phyloP scores from a whole-genome alignment of 345 rosid genomes.

The Lepidium didymum region DNA sequence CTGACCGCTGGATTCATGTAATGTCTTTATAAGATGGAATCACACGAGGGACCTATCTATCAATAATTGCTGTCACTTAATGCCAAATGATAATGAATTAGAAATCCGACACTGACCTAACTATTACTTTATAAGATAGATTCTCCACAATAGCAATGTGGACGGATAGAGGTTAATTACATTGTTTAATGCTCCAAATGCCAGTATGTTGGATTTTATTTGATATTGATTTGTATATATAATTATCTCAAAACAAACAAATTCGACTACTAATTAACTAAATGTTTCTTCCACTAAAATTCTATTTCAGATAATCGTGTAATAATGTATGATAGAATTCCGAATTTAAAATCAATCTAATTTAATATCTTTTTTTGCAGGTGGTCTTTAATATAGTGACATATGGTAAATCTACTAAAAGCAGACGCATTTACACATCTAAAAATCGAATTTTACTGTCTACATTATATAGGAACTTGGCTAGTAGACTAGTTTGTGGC shows the following conservation, averaged over 20 bases:
- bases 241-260: not conserved
- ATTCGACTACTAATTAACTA: too few species aligned
- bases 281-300: too few species aligned
- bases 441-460: too few species aligned
- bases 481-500: too few species aligned
- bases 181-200: not conserved
- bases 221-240: not conserved
- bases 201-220: not conserved
- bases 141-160: not conserved
- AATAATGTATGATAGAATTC: too few species aligned
- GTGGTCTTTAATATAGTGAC: too few species aligned
- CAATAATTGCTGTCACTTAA: constrained; percentile 12
- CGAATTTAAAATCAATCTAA: too few species aligned
- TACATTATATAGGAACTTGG: too few species aligned
- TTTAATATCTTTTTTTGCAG: too few species aligned
- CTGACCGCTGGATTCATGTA: constrained; percentile 21
- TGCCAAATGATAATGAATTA: constrained; percentile 11
- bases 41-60: constrained; percentile 14
- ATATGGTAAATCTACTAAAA: too few species aligned
- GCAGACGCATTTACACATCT: too few species aligned
- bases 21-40: constrained; percentile 7
- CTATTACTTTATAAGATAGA: not conserved
- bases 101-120: not conserved
- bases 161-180: not conserved
- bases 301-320: too few species aligned